Conservation (phyloP, 2,329 filamentous ascomycete genomes). For the Arthrobotrys sphaeroides region DNA sequence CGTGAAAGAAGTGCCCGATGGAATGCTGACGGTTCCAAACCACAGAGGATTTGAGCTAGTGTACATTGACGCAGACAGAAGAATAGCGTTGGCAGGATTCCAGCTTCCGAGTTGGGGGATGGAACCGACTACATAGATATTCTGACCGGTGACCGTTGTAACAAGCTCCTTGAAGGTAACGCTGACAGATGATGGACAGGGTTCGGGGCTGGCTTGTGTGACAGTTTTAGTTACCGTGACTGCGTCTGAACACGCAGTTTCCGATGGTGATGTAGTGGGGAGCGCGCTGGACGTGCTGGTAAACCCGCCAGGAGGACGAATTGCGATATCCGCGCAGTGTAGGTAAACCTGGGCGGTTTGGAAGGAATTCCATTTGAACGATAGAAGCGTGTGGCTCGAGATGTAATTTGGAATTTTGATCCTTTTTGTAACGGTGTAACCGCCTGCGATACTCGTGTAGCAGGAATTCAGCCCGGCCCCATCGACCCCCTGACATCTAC, state of each 20-base stretch:
- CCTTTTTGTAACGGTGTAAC: slow-evolving; percentile 67
- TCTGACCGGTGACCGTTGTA: slow-evolving; percentile 70
- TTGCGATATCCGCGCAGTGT: slow-evolving; percentile 67
- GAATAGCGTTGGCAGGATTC: slow-evolving; percentile 67
- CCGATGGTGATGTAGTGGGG: neutral
- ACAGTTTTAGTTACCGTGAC: slow-evolving; percentile 9
- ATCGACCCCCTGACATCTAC: slow-evolving; percentile 64
- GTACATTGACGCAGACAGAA: slow-evolving; percentile 70
- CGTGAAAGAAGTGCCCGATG: slow-evolving; percentile 68
- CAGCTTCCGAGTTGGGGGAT: slow-evolving; percentile 71
- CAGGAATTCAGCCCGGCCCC: slow-evolving; percentile 63
- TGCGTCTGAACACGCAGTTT: neutral
- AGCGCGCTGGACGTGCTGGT: neutral
- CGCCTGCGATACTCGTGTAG: slow-evolving; percentile 66
- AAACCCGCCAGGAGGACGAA: slow-evolving; percentile 54
- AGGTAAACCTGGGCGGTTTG: slow-evolving; percentile 68
- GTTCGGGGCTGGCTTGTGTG: neutral
- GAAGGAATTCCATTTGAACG: slow-evolving; percentile 68
- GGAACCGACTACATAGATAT: slow-evolving; percentile 72
- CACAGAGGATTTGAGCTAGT: slow-evolving; percentile 70
- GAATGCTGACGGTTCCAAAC: slow-evolving; percentile 68
- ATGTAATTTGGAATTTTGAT: slow-evolving; percentile 65
- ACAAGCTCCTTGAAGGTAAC: slow-evolving; percentile 72
- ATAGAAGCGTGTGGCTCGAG: slow-evolving; percentile 66
- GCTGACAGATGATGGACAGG: slow-evolving; percentile 63